Evolutionary conservation across 208 protist species (phyloP).

Genomic region (Trypanosoma caninum): DNA sequence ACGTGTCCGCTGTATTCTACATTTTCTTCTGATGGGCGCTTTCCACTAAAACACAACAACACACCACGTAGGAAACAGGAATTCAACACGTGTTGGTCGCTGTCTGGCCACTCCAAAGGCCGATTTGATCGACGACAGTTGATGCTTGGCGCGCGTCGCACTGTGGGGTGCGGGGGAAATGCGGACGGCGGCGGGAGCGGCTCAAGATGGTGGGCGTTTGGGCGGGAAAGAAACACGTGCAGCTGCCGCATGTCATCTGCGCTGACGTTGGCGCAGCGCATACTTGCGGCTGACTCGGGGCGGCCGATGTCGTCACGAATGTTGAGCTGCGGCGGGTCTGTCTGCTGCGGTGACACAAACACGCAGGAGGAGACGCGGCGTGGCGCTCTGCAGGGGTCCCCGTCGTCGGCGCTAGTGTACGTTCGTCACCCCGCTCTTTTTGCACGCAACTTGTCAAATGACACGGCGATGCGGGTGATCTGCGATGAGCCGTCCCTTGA

Average conservation of each 20-base stretch:
- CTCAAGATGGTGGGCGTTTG: not conserved
- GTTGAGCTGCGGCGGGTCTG: too few relatives aligned
- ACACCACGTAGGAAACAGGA: slow-evolving; percentile 24
- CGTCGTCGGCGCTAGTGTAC: not conserved
- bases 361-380: not conserved
- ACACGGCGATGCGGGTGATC: not conserved
- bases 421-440: slow-evolving; percentile 8
- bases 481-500: not conserved
- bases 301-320: not conserved
- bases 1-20: not conserved
- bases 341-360: too few relatives aligned
- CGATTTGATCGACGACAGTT: too few relatives aligned
- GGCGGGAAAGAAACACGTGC: not conserved
- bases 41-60: too few relatives aligned
- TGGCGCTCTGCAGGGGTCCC: not conserved
- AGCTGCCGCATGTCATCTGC: not conserved
- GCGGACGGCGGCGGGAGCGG: not conserved
- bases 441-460: not conserved
- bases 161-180: too few relatives aligned
- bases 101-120: too few relatives aligned
- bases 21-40: not conserved
- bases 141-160: too few relatives aligned
- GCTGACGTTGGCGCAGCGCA: not conserved
- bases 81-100: slow-evolving; percentile 26
- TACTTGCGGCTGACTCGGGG: not conserved